Evolutionary conservation across 2,329 filamentous ascomycete genomes (phyloP), one percentile per base, ranked within the genome.

Genomic region (Coleophoma eucalyptorum): DNA sequence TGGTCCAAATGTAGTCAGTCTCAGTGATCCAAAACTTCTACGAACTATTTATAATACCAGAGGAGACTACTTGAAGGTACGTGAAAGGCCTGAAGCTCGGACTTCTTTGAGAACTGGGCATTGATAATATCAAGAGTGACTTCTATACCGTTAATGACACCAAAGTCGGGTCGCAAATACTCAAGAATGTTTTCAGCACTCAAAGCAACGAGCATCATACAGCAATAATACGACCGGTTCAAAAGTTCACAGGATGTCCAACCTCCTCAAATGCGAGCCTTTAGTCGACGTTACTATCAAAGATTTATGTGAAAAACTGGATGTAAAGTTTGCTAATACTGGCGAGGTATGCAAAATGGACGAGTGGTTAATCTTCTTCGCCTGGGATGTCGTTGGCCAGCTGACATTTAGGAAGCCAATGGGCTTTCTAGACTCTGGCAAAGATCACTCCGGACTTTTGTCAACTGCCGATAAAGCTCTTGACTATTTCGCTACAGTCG

Each of bases 371-470:
- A 34, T 60, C 10, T 75, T 53, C 38, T 71, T 66, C 51, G 62
- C 69, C 7, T 72, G 67, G 57, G 70, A 73, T 53, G 65, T 71
- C 2, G 66, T 73, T 52, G 65, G 65, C 13, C 61, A 69, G 43
- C 46, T 73, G n/a, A 68, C 66, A n/a, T 73, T 71, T 43, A 65
- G 67, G 15, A 63, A 59, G 6, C 63, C 66, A 41, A 70, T 72
- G 55, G 69, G 70, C 4, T 72, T 71, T 54, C 54, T 73, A 21
- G 57, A 69, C 34, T 53, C 62, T 7, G 57, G 62, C 3, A 49
- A 53, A 5, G 71, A 74, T 50, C 49, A 67, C 48, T 58, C 60
- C 16, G 65, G 63, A 6, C 65, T 65, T 43, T 68, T 73, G 19
- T 52, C 19, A 13, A 47, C 47, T 10, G 35, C 50, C 4, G 49